Conservation (phyloP, 495 filamentous ascomycete genomes). For the Podospora conica region DNA sequence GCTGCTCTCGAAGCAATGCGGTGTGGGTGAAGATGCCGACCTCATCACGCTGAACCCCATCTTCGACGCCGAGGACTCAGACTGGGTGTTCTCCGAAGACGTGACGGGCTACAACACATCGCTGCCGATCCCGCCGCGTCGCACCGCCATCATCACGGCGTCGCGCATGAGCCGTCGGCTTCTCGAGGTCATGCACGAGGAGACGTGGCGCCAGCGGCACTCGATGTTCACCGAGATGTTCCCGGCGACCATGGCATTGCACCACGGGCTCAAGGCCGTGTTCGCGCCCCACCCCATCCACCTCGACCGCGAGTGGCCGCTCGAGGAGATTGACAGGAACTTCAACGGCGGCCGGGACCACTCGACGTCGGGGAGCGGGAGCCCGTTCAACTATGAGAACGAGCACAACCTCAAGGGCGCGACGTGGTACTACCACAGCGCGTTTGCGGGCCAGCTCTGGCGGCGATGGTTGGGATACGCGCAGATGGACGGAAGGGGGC, state of each 20-base stretch:
- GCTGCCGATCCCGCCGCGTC: slow-evolving; percentile 62
- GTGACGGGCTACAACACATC: slow-evolving; percentile 76
- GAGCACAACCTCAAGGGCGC: slow-evolving; percentile 87
- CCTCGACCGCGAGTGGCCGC: slow-evolving; percentile 75
- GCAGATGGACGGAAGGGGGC: slow-evolving; percentile 53
- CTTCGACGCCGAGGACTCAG: slow-evolving; percentile 80
- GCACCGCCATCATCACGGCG: slow-evolving; percentile 78
- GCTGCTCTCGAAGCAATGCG: slow-evolving; percentile 53
- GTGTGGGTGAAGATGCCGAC: slow-evolving; percentile 86
- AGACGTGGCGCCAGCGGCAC: slow-evolving; percentile 70
- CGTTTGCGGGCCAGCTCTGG: slow-evolving; percentile 79
- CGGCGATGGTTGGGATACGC: slow-evolving; percentile 81
- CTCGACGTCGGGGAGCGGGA: slow-evolving; percentile 58
- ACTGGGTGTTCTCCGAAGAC: slow-evolving; percentile 80
- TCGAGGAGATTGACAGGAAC: slow-evolving; percentile 64
- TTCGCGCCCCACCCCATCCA: slow-evolving; percentile 88
- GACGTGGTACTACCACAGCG: slow-evolving; percentile 92
- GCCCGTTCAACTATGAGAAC: slow-evolving; percentile 67
- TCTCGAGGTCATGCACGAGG: slow-evolving; percentile 80
- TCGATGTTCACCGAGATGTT: slow-evolving; percentile 96
- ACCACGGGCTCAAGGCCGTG: slow-evolving; percentile 92
- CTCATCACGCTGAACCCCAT: slow-evolving; percentile 92
- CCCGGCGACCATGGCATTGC: slow-evolving; percentile 74
- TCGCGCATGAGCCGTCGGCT: slow-evolving; percentile 75
- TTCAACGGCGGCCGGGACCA: slow-evolving; percentile 85